Conservation (phyloP, 2,329 filamentous ascomycete genomes). For the Dactylellina drechsleri region DNA sequence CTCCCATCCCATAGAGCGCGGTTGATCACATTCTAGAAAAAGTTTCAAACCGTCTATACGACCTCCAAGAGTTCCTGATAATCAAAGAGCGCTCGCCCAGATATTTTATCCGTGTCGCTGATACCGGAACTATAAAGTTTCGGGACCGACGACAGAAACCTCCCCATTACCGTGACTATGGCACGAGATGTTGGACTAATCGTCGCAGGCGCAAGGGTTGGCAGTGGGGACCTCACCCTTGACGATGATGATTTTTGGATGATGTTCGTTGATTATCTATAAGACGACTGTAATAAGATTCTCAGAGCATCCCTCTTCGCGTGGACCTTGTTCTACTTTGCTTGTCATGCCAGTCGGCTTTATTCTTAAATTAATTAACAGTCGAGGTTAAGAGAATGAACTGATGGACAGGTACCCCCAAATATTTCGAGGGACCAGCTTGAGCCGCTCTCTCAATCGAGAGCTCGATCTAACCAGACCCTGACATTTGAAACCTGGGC, state of each 20-base stretch:
- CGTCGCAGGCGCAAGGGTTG: slow-evolving; percentile 6
- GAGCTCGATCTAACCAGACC: neutral
- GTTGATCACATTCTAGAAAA: neutral
- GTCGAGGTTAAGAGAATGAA: neutral
- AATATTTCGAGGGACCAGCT: slow-evolving; percentile 9
- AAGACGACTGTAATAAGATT: slow-evolving; percentile 31
- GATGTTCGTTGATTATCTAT: slow-evolving; percentile 32
- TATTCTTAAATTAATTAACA: neutral
- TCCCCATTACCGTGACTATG: slow-evolving; percentile 24
- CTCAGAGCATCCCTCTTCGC: slow-evolving; percentile 20
- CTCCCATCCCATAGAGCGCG: neutral
- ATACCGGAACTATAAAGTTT: slow-evolving; percentile 38
- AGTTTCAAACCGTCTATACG: neutral
- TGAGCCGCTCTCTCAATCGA: slow-evolving; percentile 8
- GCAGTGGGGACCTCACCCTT: slow-evolving; percentile 22
- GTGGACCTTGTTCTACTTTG: slow-evolving; percentile 43
- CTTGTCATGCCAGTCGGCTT: slow-evolving; percentile 2
- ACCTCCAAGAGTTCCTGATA: slow-evolving; percentile 20
- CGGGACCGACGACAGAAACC: slow-evolving; percentile 35
- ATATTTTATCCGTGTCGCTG: slow-evolving; percentile 26
- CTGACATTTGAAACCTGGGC: slow-evolving; percentile 7
- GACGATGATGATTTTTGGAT: slow-evolving; percentile 2
- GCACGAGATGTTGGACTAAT: slow-evolving; percentile 21
- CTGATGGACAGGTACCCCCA: slow-evolving; percentile 27
- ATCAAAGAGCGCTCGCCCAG: slow-evolving; percentile 7